phyloP scores from a whole-genome alignment of 495 filamentous ascomycete genomes.

The Penicillium daleae region DNA sequence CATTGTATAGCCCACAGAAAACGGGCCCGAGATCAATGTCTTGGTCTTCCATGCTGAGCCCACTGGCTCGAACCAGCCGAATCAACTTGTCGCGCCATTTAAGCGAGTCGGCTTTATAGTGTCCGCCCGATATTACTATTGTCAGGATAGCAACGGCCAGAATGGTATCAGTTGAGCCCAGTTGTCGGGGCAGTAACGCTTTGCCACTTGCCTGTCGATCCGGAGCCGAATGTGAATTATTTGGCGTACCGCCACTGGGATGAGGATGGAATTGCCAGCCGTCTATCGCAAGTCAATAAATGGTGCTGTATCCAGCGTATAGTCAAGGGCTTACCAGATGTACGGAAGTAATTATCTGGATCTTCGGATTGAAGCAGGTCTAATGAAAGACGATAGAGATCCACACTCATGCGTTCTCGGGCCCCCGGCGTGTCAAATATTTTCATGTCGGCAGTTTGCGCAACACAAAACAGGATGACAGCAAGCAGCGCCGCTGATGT shows the following conservation, averaged over 20 bases:
- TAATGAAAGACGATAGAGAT: constrained; percentile 36
- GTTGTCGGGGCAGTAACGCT: constrained; percentile 18
- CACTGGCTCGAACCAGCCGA: constrained; percentile 33
- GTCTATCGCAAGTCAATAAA: constrained; percentile 8
- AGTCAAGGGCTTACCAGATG: constrained; percentile 20
- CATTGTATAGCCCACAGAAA: constrained; percentile 25
- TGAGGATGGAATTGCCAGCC: constrained; percentile 26
- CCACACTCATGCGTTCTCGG: constrained; percentile 30
- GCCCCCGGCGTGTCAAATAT: constrained; percentile 33
- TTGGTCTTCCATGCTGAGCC: constrained; percentile 31
- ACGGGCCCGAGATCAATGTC: constrained; percentile 27
- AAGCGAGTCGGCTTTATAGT: constrained; percentile 37
- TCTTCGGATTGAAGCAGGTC: constrained; percentile 25
- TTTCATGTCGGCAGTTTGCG: constrained; percentile 43
- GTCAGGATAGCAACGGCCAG: constrained; percentile 35
- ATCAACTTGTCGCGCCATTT: constrained; percentile 41
- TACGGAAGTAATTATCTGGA: constrained; percentile 30
- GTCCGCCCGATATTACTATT: constrained; percentile 34
- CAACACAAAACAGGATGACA: constrained; percentile 44
- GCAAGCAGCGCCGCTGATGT: constrained; percentile 40
- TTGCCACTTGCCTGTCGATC: constrained; percentile 17
- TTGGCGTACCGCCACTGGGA: constrained; percentile 8
- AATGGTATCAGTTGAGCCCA: constrained; percentile 27
- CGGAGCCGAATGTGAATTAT: constrained; percentile 7
- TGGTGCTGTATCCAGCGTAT: no score